Evolutionary conservation across 306 rosid species (phyloP).

Genomic region (Trichosanthes cucumerina): DNA sequence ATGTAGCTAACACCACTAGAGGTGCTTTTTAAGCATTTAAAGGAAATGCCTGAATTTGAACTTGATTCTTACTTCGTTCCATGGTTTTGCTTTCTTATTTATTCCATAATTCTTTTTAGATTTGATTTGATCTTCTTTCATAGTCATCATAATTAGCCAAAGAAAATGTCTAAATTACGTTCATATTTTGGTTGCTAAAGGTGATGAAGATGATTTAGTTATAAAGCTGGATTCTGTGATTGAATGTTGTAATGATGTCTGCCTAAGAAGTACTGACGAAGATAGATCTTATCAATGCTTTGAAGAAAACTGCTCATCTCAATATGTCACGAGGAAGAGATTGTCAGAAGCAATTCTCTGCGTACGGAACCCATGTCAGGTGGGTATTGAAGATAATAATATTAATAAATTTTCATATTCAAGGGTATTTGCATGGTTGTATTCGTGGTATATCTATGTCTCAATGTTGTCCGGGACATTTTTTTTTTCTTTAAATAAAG

Average conservation of each 20-base stretch:
- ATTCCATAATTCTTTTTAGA: background rate
- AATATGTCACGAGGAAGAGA: slow-evolving; percentile 29
- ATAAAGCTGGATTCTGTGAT: slow-evolving; percentile 51
- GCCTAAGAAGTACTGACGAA: slow-evolving; percentile 18
- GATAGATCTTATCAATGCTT: slow-evolving; percentile 20
- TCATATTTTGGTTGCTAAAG: slow-evolving; percentile 26
- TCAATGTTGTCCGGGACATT: background rate
- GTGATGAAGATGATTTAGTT: slow-evolving; percentile 45
- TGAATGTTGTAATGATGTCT: slow-evolving; percentile 49
- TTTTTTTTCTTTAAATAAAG: background rate
- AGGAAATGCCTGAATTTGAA: background rate
- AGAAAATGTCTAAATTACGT: background rate
- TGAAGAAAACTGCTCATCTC: slow-evolving; percentile 29
- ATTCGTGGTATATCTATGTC: background rate
- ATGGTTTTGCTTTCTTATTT: background rate
- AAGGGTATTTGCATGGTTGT: background rate
- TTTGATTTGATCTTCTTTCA: background rate
- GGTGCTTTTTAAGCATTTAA: background rate
- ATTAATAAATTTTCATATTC: background rate
- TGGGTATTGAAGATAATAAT: slow-evolving; percentile 13
- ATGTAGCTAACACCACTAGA: background rate
- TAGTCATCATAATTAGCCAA: background rate
- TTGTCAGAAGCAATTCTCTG: slow-evolving; percentile 42
- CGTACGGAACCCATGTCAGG: slow-evolving; percentile 48
- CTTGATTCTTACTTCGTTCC: background rate